A percentile compares a stretch with the other conserved stretches of the same genome.
Evolutionary conservation across 352 stramenopile genomes (phyloP).

Genomic region (Phytophthora cactorum): DNA sequence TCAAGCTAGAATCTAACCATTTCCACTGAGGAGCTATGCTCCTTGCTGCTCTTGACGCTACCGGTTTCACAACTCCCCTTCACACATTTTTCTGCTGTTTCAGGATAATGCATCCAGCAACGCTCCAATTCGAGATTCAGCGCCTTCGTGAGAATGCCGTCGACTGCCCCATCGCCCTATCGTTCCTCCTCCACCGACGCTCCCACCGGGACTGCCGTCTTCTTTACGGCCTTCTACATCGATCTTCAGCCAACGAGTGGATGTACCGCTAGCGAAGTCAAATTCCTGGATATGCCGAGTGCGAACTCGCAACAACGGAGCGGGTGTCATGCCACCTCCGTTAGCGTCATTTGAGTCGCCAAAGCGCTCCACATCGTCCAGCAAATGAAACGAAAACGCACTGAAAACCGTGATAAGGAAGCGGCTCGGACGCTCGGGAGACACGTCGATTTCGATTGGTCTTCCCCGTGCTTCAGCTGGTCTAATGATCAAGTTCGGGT

Average conservation of each 20-base stretch:
- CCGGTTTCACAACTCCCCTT: too few species aligned
- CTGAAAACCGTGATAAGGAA: conserved; percentile 84
- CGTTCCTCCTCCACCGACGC: conserved; percentile 12
- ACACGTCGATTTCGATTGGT: conserved; percentile 80
- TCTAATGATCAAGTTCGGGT: conserved; percentile 75
- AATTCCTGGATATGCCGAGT: conserved; percentile 85
- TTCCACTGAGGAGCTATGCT: too few species aligned
- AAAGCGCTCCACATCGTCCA: conserved; percentile 81
- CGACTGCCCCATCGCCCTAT: conserved; percentile 35
- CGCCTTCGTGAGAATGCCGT: conserved; percentile 39
- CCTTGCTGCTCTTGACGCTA: too few species aligned
- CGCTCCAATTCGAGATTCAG: conserved; percentile 46
- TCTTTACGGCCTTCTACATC: conserved; percentile 67
- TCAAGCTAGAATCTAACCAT: too few species aligned
- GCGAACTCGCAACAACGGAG: conserved; percentile 66
- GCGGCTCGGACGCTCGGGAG: conserved; percentile 51
- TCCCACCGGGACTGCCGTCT: conserved; percentile 32
- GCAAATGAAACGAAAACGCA: conserved; percentile 78
- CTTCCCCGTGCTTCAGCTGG: conserved; percentile 70
- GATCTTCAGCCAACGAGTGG: conserved; percentile 69
- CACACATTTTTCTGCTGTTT: not conserved
- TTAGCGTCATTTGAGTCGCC: conserved; percentile 42
- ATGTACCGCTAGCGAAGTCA: conserved; percentile 75
- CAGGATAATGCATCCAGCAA: conserved; percentile 48
- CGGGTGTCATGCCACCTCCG: conserved; percentile 49